Percentiles rank a stretch among this genome's conserved stretches.
Conservation (phyloP, 169 alveolate genomes). For the Plasmodium falciparum region DNA sequence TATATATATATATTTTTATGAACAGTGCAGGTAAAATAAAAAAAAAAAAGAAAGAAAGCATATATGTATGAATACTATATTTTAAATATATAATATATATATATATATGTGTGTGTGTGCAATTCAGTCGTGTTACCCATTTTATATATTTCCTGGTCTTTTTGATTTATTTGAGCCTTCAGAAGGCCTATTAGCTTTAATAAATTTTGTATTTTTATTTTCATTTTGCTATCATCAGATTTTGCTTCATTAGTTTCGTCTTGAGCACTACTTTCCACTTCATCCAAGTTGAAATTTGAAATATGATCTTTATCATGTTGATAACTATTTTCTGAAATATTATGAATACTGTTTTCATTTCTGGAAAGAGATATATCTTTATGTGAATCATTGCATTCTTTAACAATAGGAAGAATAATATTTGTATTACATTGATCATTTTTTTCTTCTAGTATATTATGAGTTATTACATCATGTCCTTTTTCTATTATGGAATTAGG, state of each 20-base stretch:
- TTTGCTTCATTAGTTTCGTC: conserved; percentile 44
- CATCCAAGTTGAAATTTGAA: background rate
- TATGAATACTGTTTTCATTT: conserved; percentile 3
- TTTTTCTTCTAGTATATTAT: background rate
- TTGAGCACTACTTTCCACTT: background rate
- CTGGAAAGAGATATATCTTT: background rate
- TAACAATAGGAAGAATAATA: background rate
- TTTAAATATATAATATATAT: background rate
- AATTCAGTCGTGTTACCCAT: conserved; percentile 21
- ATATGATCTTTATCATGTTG: conserved; percentile 5
- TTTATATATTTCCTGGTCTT: conserved; percentile 57
- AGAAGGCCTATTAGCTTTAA: conserved; percentile 31
- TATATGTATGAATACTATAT: background rate
- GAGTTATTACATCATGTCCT: background rate
- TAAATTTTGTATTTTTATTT: conserved; percentile 34
- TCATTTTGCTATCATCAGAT: conserved; percentile 28
- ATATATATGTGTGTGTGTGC: background rate
- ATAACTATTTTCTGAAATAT: conserved; percentile 13
- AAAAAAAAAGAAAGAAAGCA: background rate
- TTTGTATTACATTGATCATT: background rate
- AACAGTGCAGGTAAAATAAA: background rate
- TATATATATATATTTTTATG: background rate
- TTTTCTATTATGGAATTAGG: background rate
- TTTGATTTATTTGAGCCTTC: conserved; percentile 65
- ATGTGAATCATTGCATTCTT: background rate